These are phyloP conservation scores for Aspergillus affinis DNA, from an alignment of 495 filamentous ascomycete species.

Conservation along the genomic window DNA sequence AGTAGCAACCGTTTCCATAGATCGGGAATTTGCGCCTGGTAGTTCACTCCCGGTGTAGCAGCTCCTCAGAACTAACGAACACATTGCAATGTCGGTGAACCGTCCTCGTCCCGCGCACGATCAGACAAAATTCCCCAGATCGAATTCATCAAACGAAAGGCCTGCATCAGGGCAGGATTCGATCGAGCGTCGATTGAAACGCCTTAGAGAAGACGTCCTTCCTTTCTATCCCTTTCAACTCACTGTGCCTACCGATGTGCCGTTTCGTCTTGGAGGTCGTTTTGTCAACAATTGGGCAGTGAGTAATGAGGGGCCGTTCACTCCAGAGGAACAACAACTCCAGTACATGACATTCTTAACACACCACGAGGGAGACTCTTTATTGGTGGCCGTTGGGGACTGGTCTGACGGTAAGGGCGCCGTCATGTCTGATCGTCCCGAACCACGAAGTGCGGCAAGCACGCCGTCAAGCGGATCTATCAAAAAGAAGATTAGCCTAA, in stretches of 20 bases:
- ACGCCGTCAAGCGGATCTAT: slow-evolving; percentile 28
- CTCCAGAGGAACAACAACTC: slow-evolving; percentile 48
- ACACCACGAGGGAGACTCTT: slow-evolving; percentile 46
- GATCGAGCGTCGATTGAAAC: slow-evolving; percentile 42
- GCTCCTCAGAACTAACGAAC: slow-evolving; percentile 16
- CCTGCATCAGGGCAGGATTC: slow-evolving; percentile 31
- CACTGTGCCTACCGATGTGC: slow-evolving; percentile 45
- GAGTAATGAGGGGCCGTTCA: slow-evolving; percentile 47
- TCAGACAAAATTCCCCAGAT: slow-evolving; percentile 25
- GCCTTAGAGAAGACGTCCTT: slow-evolving; percentile 46
- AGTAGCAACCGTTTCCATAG: background rate
- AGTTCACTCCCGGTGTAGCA: background rate
- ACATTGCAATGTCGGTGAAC: slow-evolving; percentile 51
- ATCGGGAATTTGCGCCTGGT: background rate
- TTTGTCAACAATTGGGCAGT: slow-evolving; percentile 51
- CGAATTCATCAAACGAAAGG: slow-evolving; percentile 20
- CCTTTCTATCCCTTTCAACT: slow-evolving; percentile 51
- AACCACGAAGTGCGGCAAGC: slow-evolving; percentile 35
- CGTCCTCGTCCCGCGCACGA: slow-evolving; percentile 31
- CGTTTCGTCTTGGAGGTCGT: slow-evolving; percentile 39
- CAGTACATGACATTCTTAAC: slow-evolving; percentile 56
- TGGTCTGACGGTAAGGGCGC: slow-evolving; percentile 53
- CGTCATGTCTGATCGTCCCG: slow-evolving; percentile 43
- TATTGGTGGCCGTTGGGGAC: slow-evolving; percentile 49
- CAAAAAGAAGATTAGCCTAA: slow-evolving; percentile 54